Conservation (phyloP, 2,329 filamentous ascomycete species). For the Fusarium hostae region DNA sequence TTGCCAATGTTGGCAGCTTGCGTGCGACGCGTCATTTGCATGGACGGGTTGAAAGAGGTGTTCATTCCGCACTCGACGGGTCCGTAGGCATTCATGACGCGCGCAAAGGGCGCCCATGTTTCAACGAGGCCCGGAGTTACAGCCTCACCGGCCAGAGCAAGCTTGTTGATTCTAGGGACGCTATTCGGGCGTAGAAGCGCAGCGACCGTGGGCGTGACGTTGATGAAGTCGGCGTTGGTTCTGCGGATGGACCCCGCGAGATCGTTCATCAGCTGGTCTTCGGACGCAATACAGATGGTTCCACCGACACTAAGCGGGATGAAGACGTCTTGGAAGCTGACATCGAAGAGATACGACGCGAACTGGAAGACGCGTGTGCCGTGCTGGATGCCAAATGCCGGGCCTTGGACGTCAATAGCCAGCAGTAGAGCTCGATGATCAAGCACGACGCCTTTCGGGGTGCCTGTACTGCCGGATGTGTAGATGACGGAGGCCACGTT, state of each 20-base stretch:
- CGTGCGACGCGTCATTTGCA: background rate
- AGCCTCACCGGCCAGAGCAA: conserved; percentile 9
- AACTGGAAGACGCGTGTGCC: conserved; percentile 9
- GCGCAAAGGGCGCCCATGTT: conserved; percentile 12
- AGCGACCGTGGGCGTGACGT: conserved; percentile 4
- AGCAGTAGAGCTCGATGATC: conserved; percentile 6
- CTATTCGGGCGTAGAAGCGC: conserved; percentile 2
- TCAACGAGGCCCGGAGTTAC: conserved; percentile 7
- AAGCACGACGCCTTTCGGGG: conserved; percentile 8
- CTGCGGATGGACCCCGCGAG: conserved; percentile 6
- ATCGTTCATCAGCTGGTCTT: conserved; percentile 9
- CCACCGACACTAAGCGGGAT: conserved; percentile 8
- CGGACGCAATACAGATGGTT: conserved; percentile 10
- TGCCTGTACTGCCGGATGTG: conserved; percentile 4
- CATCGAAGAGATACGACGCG: conserved; percentile 8
- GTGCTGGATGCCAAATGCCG: conserved; percentile 9
- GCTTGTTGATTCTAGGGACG: conserved; percentile 6
- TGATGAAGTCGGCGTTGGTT: conserved; percentile 10
- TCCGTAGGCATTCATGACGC: conserved; percentile 10
- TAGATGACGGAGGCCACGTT: conserved; percentile 8
- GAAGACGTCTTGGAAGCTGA: conserved; percentile 9
- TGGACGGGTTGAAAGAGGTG: conserved; percentile 7
- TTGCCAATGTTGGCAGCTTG: conserved; percentile 13
- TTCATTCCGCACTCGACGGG: conserved; percentile 12
- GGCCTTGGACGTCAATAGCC: conserved; percentile 7